Conservation (phyloP, 176 grass and related monocot species). For the Cenchrus purpureus region DNA sequence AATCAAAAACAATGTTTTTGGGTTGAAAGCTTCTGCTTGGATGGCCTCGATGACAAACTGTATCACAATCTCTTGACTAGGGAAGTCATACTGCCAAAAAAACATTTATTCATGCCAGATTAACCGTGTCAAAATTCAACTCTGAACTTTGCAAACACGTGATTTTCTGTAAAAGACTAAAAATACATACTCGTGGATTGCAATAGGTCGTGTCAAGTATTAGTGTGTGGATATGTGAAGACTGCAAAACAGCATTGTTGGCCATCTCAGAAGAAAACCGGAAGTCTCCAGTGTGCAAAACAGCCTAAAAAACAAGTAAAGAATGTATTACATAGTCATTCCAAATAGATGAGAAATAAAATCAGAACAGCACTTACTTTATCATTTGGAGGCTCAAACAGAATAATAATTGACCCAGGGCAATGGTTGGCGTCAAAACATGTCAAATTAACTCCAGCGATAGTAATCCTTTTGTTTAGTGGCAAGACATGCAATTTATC, state of each 20-base stretch:
- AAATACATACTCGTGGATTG: conserved; percentile 71
- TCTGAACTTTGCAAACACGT: conserved; percentile 19
- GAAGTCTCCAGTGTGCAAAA: conserved; percentile 95
- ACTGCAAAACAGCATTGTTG: conserved; percentile 65
- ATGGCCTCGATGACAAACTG: conserved; percentile 97
- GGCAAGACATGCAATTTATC: conserved; percentile 82
- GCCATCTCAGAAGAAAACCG: conserved; percentile 81
- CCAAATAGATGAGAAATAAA: conserved; percentile 5
- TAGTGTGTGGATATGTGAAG: conserved; percentile 73
- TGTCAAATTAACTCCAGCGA: conserved; percentile 75
- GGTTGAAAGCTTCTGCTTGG: conserved; percentile 97
- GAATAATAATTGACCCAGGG: conserved; percentile 90
- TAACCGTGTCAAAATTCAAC: conserved; percentile 15
- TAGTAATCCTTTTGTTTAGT: conserved; percentile 73
- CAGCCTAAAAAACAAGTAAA: conserved; percentile 63
- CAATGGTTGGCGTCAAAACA: conserved; percentile 98
- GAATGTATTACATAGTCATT: conserved; percentile 21
- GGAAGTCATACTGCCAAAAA: conserved; percentile 90
- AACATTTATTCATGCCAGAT: conserved; percentile 13
- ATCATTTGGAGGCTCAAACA: conserved; percentile 90
- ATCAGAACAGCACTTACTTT: conserved; percentile 65
- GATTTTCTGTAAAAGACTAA: not conserved
- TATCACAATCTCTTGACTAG: conserved; percentile 81
- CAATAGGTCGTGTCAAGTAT: conserved; percentile 97
- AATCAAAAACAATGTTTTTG: conserved; percentile 92